Base-by-base conservation (phyloP, 306 rosid genomes). In the Dryas drummondii region DNA sequence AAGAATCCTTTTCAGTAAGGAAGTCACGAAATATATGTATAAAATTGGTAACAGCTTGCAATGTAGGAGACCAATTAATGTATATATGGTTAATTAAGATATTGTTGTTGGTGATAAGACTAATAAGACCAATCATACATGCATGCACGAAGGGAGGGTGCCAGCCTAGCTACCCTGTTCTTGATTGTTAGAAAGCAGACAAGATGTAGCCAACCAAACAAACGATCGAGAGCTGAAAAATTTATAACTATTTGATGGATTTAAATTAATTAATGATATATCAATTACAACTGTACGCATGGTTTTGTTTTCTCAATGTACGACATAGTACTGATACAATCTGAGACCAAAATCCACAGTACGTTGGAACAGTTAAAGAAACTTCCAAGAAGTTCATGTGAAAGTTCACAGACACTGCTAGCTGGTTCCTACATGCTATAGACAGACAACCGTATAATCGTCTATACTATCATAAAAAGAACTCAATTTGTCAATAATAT, bases 1-100 rank as follows among this genome's bases (percentile, higher is more conserved):
- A 85, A 87, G 79, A 41, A 74, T 79, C 64, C 66, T 74, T 77
- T 22, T 9, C 42, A 61, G 88, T 84, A 82, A 88, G 85, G 81
- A 80, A 56, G 74, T 9, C 68, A 53, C 74, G 16, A 60, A 32
- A 32, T 32, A 32, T 64, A 17, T 40, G 27, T 49, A 61, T 13
- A 66, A 63, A 68, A 68, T 69, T 71, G 76, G 64, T 14, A 66
- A 84, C 93, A 86, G 83, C 90, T 82, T 78, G 75, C 78, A 9
- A 52, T 32, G 37, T 32, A 32, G 37, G 37, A 32, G 37, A 32
- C 37, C 37, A 32, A 32, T 32, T 32, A 32, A 32, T 32, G 37
- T 4, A 48, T 32, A 2, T 4, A 48, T 7, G 54, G 37, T 22
- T 19, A 8, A 73, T 22, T 19, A 8, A 73, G 52, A 52, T 65